phyloP scores from a whole-genome alignment of 179 eudicot species.

The Spinacia oleracea region DNA sequence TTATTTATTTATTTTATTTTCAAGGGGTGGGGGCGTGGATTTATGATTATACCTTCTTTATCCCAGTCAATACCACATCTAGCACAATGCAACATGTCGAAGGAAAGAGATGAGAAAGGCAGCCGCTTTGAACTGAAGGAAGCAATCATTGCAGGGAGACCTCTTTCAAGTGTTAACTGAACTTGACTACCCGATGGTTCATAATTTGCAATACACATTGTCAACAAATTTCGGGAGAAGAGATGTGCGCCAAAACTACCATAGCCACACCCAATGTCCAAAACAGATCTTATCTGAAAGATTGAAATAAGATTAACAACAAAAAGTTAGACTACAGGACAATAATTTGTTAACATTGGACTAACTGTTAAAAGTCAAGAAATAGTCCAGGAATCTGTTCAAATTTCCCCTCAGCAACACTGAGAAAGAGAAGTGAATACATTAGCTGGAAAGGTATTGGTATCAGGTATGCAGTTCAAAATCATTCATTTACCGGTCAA shows the following conservation, averaged over 20 bases:
- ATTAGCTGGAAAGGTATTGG: neutral
- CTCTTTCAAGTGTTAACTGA: slow-evolving; percentile 94
- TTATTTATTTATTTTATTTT: neutral
- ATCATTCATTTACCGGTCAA: neutral
- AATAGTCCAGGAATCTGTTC: neutral
- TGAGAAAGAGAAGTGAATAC: neutral
- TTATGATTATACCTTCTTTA: slow-evolving; percentile 57
- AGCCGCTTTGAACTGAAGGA: slow-evolving; percentile 68
- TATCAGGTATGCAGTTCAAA: neutral
- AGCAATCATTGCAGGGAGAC: slow-evolving; percentile 97
- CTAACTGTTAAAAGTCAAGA: neutral
- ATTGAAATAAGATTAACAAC: neutral
- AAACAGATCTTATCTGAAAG: slow-evolving; percentile 74
- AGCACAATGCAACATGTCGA: slow-evolving; percentile 96
- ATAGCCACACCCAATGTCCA: slow-evolving; percentile 95
- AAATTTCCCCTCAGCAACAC: neutral
- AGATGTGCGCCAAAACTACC: slow-evolving; percentile 99
- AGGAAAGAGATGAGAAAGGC: slow-evolving; percentile 91
- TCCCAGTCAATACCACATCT: slow-evolving; percentile 90
- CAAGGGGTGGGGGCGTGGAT: neutral
- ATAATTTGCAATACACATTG: slow-evolving; percentile 90
- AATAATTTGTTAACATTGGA: neutral
- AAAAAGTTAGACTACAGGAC: neutral
- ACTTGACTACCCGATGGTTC: slow-evolving; percentile 99
- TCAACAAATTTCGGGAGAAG: slow-evolving; percentile 64